phyloP scores from a whole-genome alignment of 2,329 filamentous ascomycete species.

The Dothiorella sarmentorum region DNA sequence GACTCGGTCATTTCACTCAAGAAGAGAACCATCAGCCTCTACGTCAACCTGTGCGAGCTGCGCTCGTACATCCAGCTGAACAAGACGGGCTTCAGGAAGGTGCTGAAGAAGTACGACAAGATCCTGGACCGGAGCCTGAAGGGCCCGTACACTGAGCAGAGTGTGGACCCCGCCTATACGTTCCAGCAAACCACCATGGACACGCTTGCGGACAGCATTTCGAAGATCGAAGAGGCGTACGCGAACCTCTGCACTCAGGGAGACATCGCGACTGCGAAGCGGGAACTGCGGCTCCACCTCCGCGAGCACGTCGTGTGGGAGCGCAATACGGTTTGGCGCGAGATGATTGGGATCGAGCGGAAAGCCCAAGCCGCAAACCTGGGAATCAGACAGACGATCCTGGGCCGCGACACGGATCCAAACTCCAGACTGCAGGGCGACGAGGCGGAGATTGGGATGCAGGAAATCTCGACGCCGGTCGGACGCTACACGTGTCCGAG shows the following conservation, averaged over 20 bases:
- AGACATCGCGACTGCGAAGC: slow-evolving; percentile 70
- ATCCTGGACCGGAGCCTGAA: slow-evolving; percentile 81
- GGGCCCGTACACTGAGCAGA: slow-evolving; percentile 67
- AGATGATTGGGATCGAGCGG: slow-evolving; percentile 96
- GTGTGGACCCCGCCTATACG: slow-evolving; percentile 75
- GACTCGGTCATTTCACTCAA: slow-evolving; percentile 80
- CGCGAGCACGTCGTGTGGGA: slow-evolving; percentile 99
- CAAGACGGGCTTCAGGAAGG: slow-evolving; percentile 92
- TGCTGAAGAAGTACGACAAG: slow-evolving; percentile 98
- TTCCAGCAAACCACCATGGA: slow-evolving; percentile 73
- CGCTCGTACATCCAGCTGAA: slow-evolving; percentile 96
- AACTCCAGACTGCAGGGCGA: slow-evolving; percentile 78
- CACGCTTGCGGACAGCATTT: slow-evolving; percentile 67
- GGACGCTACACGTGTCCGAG: slow-evolving; percentile 71
- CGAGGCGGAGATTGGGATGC: slow-evolving; percentile 63
- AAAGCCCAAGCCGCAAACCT: slow-evolving; percentile 92
- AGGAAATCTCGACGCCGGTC: slow-evolving; percentile 73
- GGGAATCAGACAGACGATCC: slow-evolving; percentile 70
- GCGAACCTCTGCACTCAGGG: slow-evolving; percentile 78
- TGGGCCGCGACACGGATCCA: slow-evolving; percentile 70
- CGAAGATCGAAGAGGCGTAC: slow-evolving; percentile 74
- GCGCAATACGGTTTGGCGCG: slow-evolving; percentile 96
- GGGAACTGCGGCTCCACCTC: slow-evolving; percentile 84
- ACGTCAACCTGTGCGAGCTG: slow-evolving; percentile 90
- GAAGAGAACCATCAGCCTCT: slow-evolving; percentile 81